A percentile compares a stretch with the other conserved stretches of the same genome.
Evolutionary conservation across 1,284 basidiomycete genomes (phyloP).

Genomic region (Fomitopsis betulina): DNA sequence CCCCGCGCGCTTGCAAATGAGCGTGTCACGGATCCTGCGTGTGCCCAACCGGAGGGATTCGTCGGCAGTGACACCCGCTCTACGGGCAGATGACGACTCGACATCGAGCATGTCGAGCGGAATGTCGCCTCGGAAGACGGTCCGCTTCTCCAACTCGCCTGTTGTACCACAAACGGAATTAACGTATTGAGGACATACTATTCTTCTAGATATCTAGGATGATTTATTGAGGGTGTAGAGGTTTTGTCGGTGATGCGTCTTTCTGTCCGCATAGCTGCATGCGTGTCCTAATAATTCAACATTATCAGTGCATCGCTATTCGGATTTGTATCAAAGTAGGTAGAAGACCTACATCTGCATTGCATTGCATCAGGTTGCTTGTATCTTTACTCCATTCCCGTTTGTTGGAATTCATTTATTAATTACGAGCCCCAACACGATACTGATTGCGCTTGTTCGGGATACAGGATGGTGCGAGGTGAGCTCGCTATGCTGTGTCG

Average conservation of each 20-base stretch:
- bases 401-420: not conserved
- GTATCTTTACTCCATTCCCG: not conserved
- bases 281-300: not conserved
- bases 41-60: constrained; percentile 19
- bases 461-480: not conserved
- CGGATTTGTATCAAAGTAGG: not conserved
- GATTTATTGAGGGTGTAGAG: not conserved
- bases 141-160: constrained; percentile 39
- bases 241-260: not conserved
- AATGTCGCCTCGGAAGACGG: constrained; percentile 40
- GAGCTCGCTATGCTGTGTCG: not conserved
- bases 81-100: constrained; percentile 20
- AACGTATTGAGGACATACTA: not conserved
- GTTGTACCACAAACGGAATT: not conserved
- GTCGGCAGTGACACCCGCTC: constrained; percentile 11
- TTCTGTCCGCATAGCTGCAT: not conserved
- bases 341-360: not conserved
- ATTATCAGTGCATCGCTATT: not conserved
- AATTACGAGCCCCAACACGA: not conserved
- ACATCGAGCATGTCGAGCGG: constrained; percentile 18
- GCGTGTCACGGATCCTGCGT: constrained; percentile 46
- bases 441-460: not conserved
- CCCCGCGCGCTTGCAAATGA: constrained; percentile 28
- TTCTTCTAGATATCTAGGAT: not conserved
- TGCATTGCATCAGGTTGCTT: not conserved